A percentile compares a stretch with the other conserved stretches of the same genome.
phyloP scores from a whole-genome alignment of 2,329 filamentous ascomycete species.

The Cordyceps farinosa region DNA sequence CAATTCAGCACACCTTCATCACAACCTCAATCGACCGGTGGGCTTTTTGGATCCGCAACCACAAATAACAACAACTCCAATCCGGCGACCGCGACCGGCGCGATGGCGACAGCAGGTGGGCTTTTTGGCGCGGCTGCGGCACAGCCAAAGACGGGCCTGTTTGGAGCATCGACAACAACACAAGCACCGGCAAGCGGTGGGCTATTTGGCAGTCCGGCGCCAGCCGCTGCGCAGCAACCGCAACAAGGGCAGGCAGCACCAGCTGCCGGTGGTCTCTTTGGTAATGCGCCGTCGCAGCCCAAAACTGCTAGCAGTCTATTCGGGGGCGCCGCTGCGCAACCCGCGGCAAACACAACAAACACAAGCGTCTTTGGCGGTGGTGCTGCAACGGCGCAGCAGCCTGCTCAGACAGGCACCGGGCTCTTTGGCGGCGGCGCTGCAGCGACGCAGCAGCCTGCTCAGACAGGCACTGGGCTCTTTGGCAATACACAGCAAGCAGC shows the following conservation, averaged over 20 bases:
- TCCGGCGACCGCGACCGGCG: constrained; percentile 24
- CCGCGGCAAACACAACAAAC: constrained; percentile 26
- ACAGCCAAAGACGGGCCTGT: constrained; percentile 30
- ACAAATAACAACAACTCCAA: constrained; percentile 26
- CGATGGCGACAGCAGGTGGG: constrained; percentile 37
- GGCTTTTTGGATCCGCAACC: constrained; percentile 36
- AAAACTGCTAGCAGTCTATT: constrained; percentile 27
- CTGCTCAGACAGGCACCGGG: constrained; percentile 24
- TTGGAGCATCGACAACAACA: constrained; percentile 28
- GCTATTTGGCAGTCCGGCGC: constrained; percentile 30
- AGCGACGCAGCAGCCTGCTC: constrained; percentile 18
- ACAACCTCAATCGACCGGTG: constrained; percentile 33
- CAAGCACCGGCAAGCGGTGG: constrained; percentile 18
- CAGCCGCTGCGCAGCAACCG: constrained; percentile 24
- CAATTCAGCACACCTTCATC: constrained; percentile 25
- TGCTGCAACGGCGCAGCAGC: constrained; percentile 1
- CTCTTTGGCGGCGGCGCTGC: constrained; percentile 25
- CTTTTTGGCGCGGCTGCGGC: constrained; percentile 31
- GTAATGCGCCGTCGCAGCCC: constrained; percentile 20
- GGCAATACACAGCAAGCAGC: constrained; percentile 24
- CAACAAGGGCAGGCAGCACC: constrained; percentile 23
- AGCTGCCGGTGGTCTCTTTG: constrained; percentile 26
- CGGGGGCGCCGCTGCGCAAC: constrained; percentile 20
- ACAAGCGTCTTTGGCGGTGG: constrained; percentile 26
- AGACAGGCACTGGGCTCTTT: constrained; percentile 30